Evolutionary conservation across 2,329 filamentous ascomycete species (phyloP), one percentile per base, ranked within the genome.

Genomic region (Botryotinia calthae): DNA sequence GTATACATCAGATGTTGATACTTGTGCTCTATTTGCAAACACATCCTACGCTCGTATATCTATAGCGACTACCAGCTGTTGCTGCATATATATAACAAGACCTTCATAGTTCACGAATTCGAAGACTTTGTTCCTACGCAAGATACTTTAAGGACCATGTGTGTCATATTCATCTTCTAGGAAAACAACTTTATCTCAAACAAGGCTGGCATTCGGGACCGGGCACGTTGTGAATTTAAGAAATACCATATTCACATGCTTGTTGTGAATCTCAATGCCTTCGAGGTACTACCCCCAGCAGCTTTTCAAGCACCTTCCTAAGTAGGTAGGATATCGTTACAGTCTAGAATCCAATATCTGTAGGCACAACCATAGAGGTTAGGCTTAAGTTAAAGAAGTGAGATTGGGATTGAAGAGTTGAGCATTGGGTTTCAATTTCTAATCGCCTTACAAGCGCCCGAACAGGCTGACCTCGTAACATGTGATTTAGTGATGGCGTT

Each of bases 231-330:
- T 40, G 12, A 37, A 51, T 40, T 16, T 46, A 28, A 56, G 25
- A 44, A 56, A 31, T 10, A 56, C 25, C 46, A 56, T 25, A 42
- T 68, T 68, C 65, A 56, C 65, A 68, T 68, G 48, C 37, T 20
- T 68, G 34, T 42, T 14, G 28, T 42, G 25, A 20, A 10, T 22
- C 37, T 68, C 22, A 31, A 44, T 31, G 18, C 48, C 25, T 68
- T 68, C 16, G 48, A 68, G 37, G 37, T 56, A 31, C 48, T 42
- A 56, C 37, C 65, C 61, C 48, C n/a, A 68, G n/a, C 7, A 56
- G 31, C 34, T 42, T 37, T 25, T 31, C 1, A 42, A 31, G n/a
- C 56, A 68, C 48, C 65, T 68, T 68, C 65, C 65, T 42, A 68
- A 68, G 48, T 67, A 56, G 37, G 48, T 31, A 68, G 37, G 37